Evolutionary conservation across 108 stramenopile genomes (phyloP).

Genomic region (Fistulifera solaris): DNA sequence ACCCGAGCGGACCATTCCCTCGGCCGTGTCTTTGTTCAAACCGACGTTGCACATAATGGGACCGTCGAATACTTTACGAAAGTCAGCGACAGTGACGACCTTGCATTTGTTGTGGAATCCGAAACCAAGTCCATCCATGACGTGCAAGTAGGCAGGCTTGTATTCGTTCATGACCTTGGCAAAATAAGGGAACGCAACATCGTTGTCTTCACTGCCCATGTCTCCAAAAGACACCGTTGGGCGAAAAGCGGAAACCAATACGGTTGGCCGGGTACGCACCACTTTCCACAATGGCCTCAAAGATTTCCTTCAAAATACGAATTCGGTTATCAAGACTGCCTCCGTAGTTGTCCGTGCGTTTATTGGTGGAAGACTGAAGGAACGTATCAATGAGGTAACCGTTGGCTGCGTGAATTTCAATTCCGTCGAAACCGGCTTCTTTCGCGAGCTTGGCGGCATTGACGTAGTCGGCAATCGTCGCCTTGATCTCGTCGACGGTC

Average conservation of each 20-base stretch:
- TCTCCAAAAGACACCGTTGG: conserved; percentile 56
- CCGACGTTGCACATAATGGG: conserved; percentile 58
- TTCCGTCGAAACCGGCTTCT: conserved; percentile 50
- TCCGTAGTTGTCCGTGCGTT: conserved; percentile 43
- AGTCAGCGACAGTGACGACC: conserved; percentile 24
- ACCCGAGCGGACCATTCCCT: conserved; percentile 49
- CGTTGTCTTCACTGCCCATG: conserved; percentile 58
- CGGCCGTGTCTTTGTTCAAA: conserved; percentile 44
- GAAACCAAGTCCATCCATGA: conserved; percentile 71
- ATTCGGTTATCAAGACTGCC: conserved; percentile 59
- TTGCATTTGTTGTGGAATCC: conserved; percentile 45
- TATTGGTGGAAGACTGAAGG: conserved; percentile 30
- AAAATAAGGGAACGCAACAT: conserved; percentile 32
- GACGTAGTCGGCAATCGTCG: conserved; percentile 29
- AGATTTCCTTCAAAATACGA: conserved; percentile 46
- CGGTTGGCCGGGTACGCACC: conserved; percentile 42
- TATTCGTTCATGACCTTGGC: conserved; percentile 35
- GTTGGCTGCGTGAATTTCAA: conserved; percentile 51
- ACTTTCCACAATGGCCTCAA: conserved; percentile 38
- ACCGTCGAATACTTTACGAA: conserved; percentile 41
- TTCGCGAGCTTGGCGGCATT: conserved; percentile 23
- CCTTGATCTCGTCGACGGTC: conserved; percentile 38
- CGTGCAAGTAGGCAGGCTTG: conserved; percentile 45
- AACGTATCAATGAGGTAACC: conserved; percentile 60
- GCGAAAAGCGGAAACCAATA: conserved; percentile 61